phyloP scores from a whole-genome alignment of 306 rosid genomes.

The Castanea mollissima region DNA sequence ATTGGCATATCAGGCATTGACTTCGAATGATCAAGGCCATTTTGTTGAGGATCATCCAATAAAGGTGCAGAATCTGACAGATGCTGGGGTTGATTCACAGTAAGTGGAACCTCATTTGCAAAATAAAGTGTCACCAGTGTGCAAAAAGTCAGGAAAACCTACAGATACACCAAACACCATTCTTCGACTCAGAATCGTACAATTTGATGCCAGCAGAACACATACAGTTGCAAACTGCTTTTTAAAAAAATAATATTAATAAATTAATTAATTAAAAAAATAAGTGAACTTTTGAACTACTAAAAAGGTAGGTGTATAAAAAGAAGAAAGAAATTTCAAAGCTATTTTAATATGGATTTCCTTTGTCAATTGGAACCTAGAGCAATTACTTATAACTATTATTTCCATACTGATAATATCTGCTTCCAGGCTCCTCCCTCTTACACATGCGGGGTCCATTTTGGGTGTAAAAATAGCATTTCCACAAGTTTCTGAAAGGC shows the following conservation, averaged over 20 bases:
- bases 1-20: constrained; percentile 33
- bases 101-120: constrained; percentile 90
- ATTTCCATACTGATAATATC: background rate
- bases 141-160: constrained; percentile 82
- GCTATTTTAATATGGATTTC: background rate
- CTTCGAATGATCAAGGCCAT: constrained; percentile 47
- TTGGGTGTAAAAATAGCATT: background rate
- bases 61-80: constrained; percentile 83
- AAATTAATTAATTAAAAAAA: background rate
- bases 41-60: constrained; percentile 62
- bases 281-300: background rate
- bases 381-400: background rate
- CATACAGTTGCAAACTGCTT: background rate
- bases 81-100: constrained; percentile 42
- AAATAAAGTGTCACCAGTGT: constrained; percentile 83
- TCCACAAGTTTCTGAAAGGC: background rate
- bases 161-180: constrained; percentile 29
- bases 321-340: background rate
- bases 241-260: too few relatives aligned
- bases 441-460: background rate
- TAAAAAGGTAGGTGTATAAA: background rate
- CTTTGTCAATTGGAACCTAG: background rate
- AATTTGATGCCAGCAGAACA: background rate
- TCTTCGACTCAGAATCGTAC: background rate
- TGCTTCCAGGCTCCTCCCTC: background rate